phyloP scores from a whole-genome alignment of 2,329 filamentous ascomycete species.

The Akanthomyces dipterigenus region DNA sequence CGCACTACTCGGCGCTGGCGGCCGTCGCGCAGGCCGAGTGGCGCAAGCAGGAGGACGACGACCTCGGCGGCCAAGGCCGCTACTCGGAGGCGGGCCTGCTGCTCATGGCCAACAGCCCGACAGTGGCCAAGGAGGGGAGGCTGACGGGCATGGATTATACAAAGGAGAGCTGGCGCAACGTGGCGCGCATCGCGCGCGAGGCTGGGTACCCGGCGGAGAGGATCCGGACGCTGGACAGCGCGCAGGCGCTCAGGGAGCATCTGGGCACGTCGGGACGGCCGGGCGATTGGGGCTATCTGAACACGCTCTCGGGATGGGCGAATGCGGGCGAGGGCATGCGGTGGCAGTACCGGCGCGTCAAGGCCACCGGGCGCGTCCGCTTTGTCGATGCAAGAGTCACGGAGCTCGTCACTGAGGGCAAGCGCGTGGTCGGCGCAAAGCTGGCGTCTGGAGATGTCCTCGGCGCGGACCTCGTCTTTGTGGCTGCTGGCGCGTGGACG shows the following conservation, averaged over 20 bases:
- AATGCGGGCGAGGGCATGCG: slow-evolving; percentile 66
- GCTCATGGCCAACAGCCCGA: slow-evolving; percentile 49
- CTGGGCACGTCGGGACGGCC: slow-evolving; percentile 43
- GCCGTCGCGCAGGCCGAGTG: slow-evolving; percentile 62
- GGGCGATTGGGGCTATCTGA: slow-evolving; percentile 66
- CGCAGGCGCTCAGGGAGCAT: slow-evolving; percentile 35
- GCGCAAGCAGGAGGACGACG: slow-evolving; percentile 51
- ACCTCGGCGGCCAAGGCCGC: slow-evolving; percentile 55
- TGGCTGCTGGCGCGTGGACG: slow-evolving; percentile 87
- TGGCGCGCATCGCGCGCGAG: slow-evolving; percentile 40
- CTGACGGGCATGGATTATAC: slow-evolving; percentile 52
- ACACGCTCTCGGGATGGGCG: slow-evolving; percentile 71
- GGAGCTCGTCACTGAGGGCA: slow-evolving; percentile 32
- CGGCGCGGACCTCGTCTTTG: slow-evolving; percentile 64
- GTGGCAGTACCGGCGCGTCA: slow-evolving; percentile 51
- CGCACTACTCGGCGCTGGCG: slow-evolving; percentile 69
- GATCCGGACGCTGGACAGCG: slow-evolving; percentile 39
- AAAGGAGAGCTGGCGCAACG: slow-evolving; percentile 54
- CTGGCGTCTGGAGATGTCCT: slow-evolving; percentile 29
- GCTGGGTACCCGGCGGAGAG: slow-evolving; percentile 30
- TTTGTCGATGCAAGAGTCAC: slow-evolving; percentile 47
- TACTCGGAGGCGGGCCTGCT: slow-evolving; percentile 67
- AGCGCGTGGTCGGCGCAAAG: slow-evolving; percentile 47
- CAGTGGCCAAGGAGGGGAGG: slow-evolving; percentile 19
- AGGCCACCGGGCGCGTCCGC: slow-evolving; percentile 46